Evolutionary conservation across 1,284 basidiomycete genomes (phyloP).

Genomic region (Meripilus lineatus): DNA sequence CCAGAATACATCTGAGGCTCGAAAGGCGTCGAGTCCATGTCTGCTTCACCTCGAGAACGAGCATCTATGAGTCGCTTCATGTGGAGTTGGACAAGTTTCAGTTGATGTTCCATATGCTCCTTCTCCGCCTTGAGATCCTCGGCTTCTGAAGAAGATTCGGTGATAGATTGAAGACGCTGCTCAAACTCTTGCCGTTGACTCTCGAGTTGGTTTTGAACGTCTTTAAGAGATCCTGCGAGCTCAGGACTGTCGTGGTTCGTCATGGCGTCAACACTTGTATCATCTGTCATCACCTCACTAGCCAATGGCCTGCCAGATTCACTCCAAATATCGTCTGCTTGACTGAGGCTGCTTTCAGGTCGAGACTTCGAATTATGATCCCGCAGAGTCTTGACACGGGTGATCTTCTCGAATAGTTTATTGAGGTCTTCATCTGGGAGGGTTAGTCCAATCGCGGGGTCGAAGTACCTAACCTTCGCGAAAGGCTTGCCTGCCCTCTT

Average conservation of each 20-base stretch:
- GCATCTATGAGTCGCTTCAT: constrained; percentile 81
- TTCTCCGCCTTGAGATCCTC: constrained; percentile 86
- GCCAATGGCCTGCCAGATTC: constrained; percentile 70
- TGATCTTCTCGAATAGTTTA: constrained; percentile 88
- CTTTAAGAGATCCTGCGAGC: constrained; percentile 56
- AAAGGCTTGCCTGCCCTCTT: constrained; percentile 89
- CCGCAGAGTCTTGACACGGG: constrained; percentile 87
- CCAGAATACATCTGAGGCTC: constrained; percentile 80
- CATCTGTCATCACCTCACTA: constrained; percentile 75
- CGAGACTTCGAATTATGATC: constrained; percentile 68
- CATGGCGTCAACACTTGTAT: constrained; percentile 73
- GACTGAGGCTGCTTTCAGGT: constrained; percentile 81
- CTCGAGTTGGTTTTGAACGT: constrained; percentile 67
- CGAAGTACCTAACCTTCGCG: constrained; percentile 74
- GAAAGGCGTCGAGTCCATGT: constrained; percentile 53
- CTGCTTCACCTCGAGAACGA: constrained; percentile 70
- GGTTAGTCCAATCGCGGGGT: constrained; percentile 85
- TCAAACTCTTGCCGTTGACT: constrained; percentile 44
- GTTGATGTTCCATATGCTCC: constrained; percentile 86
- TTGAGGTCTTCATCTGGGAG: constrained; percentile 92
- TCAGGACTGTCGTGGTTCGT: constrained; percentile 67
- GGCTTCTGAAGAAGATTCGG: constrained; percentile 65
- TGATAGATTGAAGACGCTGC: constrained; percentile 68
- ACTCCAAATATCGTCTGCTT: constrained; percentile 83
- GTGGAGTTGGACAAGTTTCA: constrained; percentile 75